A percentile compares a stretch with the other conserved stretches of the same genome.
phyloP scores from a whole-genome alignment of 371 early-diverging fungal species.

The Zychaea mexicana region DNA sequence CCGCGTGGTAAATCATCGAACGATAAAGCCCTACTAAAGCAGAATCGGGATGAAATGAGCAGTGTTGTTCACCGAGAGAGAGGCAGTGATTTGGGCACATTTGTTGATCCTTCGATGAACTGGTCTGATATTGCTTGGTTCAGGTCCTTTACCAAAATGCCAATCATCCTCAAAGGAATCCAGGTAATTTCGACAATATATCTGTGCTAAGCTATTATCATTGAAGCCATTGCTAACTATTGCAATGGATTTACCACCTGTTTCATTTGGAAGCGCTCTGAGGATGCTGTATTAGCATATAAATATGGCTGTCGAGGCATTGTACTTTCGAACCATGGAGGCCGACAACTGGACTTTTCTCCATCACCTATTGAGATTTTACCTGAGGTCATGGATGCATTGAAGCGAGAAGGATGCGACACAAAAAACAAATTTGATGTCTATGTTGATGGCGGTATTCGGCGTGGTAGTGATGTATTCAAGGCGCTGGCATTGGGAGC shows the following conservation, averaged over 20 bases:
- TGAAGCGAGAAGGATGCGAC: constrained; percentile 41
- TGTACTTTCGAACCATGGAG: constrained; percentile 95
- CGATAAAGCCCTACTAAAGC: no score
- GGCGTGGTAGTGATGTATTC: constrained; percentile 90
- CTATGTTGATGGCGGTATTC: constrained; percentile 91
- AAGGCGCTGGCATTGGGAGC: constrained; percentile 96
- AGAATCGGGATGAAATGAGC: no score
- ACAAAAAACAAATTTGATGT: constrained; percentile 71
- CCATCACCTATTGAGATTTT: constrained; percentile 79
- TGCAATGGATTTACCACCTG: no score
- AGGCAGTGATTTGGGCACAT: constrained; percentile 74
- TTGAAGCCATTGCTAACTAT: no score
- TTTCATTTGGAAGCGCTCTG: constrained; percentile 72
- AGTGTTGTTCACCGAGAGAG: constrained; percentile 42
- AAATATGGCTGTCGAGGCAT: constrained; percentile 79
- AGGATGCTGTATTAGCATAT: constrained; percentile 89
- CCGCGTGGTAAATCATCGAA: no score
- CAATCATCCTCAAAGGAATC: constrained; percentile 93
- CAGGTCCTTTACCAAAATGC: constrained; percentile 77
- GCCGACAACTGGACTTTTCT: constrained; percentile 90
- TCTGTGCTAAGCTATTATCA: no score
- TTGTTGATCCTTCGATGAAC: constrained; percentile 78
- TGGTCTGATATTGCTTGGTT: constrained; percentile 94
- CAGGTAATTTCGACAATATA: constrained; percentile 34
- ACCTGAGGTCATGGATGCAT: constrained; percentile 79